Evolutionary conservation across 1,284 basidiomycete genomes (phyloP).

Genomic region (Hemileia vastatrix): DNA sequence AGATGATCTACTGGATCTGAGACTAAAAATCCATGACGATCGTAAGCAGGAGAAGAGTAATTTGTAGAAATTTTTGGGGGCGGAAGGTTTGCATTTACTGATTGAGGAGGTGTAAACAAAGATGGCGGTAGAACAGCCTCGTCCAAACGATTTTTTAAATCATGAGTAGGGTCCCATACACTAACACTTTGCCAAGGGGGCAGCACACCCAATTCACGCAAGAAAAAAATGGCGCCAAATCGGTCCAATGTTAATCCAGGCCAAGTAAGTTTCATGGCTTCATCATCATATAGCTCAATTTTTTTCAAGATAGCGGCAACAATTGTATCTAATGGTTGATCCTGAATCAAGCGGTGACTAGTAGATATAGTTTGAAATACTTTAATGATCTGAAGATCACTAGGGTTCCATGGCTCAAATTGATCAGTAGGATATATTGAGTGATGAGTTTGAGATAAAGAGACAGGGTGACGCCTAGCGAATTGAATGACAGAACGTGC

Average conservation of each 20-base stretch:
- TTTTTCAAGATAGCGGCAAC: conserved; percentile 16
- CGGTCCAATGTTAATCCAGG: conserved; percentile 21
- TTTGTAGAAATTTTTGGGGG: no score
- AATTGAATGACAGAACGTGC: conserved; percentile 10
- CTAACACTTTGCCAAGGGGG: conserved; percentile 23
- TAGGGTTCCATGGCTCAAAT: conserved; percentile 9
- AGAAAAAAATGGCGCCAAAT: conserved; percentile 19
- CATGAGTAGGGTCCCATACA: conserved; percentile 19
- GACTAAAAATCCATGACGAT: no score
- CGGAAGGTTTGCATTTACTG: no score
- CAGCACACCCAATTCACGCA: conserved; percentile 19
- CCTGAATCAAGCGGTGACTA: conserved; percentile 23
- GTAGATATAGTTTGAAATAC: conserved; percentile 20
- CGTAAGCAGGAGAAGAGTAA: no score
- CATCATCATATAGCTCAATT: conserved; percentile 20
- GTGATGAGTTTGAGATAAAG: conserved; percentile 33
- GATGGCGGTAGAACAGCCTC: no score
- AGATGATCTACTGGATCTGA: conserved; percentile 50
- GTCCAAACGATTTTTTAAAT: no score
- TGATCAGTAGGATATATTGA: conserved; percentile 45
- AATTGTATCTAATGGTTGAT: conserved; percentile 22
- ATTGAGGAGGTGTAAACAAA: no score
- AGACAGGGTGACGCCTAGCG: background rate
- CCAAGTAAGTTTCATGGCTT: conserved; percentile 20
- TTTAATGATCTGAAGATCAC: conserved; percentile 19